Base-by-base conservation (phyloP, 768 basidiomycete genomes). In the Lenzites betulinus region DNA sequence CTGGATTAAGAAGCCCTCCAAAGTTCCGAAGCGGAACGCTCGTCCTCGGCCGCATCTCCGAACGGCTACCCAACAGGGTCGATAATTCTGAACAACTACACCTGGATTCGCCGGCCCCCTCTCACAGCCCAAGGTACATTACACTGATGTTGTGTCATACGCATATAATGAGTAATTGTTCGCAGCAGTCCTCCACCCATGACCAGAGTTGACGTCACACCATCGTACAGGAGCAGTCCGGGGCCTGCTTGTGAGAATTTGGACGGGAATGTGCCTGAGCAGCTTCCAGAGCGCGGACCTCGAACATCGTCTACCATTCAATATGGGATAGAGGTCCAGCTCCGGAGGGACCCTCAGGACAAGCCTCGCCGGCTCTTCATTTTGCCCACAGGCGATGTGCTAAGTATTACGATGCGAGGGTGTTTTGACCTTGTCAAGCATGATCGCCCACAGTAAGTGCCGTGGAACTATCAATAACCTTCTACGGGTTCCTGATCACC, bases 381-480 rank as follows among this genome's bases (percentile, higher is more conserved):
- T 43, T 26, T 50, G 57, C 18, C 49, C 23, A 39, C 52, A 42
- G 15, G 68, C 63, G 58, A 46, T 66, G 22, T 66, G 43, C 43
- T 77, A 8, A 60, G 68, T 38, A 67, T 79, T 44, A 79, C 79
- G 11, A 77, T 76, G 67, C 77, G 75, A 33, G 76, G 81, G 2
- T 65, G 66, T 18, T 64, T 81, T 39, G 74, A 76, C 25, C 49
- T 54, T 5, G 28, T 63, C 3, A 43, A 55, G n/a, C 48, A 16
- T 13, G 42, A 1, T 1, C 13, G 28, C 25, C 35, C 49, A 4
- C 28, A 43, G 58, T 60, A 41, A 9, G 54, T 51, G 11, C 26
- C 7, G 1, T 11, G 15, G 7, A 12, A 4, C 9, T 36, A 35
- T 16, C 2, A 15, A 23, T 12, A 2, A 20, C 7, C 7, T 39